Evolutionary conservation across 2,329 filamentous ascomycete species (phyloP).

Genomic region (Endothia cerciana): DNA sequence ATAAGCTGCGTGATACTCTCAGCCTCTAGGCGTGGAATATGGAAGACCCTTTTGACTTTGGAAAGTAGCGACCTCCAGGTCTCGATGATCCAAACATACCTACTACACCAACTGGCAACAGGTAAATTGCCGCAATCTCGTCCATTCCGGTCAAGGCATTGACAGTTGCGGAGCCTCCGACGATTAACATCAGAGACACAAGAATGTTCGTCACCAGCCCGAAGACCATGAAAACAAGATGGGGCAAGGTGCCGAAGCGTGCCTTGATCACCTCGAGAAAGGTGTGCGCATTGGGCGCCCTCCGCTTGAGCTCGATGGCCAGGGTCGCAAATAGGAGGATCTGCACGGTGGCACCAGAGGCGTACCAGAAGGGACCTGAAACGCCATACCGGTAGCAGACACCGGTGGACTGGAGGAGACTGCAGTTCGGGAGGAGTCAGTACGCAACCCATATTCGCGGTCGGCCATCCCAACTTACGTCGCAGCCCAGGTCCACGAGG

Average conservation of each 20-base stretch:
- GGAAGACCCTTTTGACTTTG: neutral
- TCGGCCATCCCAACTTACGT: slow-evolving; percentile 59
- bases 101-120: slow-evolving; percentile 80
- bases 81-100: slow-evolving; percentile 2
- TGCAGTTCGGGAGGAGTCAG: neutral
- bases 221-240: slow-evolving; percentile 81
- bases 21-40: neutral
- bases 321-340: slow-evolving; percentile 89
- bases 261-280: slow-evolving; percentile 84
- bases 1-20: slow-evolving; percentile 54
- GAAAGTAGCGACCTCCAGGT: neutral
- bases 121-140: slow-evolving; percentile 80
- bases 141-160: slow-evolving; percentile 72
- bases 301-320: slow-evolving; percentile 85
- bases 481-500: slow-evolving; percentile 91
- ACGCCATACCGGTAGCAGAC: slow-evolving; percentile 82
- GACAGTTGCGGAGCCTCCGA: slow-evolving; percentile 77
- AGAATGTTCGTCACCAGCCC: slow-evolving; percentile 84
- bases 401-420: slow-evolving; percentile 73
- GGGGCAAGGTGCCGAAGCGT: slow-evolving; percentile 72
- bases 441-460: neutral
- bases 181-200: slow-evolving; percentile 86
- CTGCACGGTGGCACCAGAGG: slow-evolving; percentile 77
- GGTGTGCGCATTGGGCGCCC: slow-evolving; percentile 84
- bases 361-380: slow-evolving; percentile 64